A percentile compares a stretch with the other conserved stretches of the same genome.
phyloP scores from a whole-genome alignment of 768 basidiomycete species.

The Sistotremastrum suecicum region DNA sequence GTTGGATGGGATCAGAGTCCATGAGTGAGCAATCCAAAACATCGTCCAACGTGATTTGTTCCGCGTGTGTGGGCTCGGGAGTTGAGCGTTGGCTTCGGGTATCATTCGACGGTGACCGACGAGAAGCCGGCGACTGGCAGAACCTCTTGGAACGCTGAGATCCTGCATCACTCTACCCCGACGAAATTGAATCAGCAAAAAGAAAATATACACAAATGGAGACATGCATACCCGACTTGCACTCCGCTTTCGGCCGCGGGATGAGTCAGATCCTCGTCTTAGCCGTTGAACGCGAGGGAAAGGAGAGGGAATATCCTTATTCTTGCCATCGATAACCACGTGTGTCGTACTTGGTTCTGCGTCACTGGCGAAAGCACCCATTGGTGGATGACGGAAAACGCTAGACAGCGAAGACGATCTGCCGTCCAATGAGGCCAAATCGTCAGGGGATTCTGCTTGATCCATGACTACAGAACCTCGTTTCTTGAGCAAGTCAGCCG shows the following conservation, averaged over 20 bases:
- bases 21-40: constrained; percentile 65
- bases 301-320: constrained; percentile 20
- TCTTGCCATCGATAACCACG: constrained; percentile 12
- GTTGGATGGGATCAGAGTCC: constrained; percentile 36
- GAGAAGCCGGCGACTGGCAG: too few relatives aligned
- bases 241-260: constrained; percentile 8
- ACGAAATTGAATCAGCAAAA: constrained; percentile 3
- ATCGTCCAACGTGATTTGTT: constrained; percentile 56
- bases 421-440: too few relatives aligned
- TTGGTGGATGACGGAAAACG: too few relatives aligned
- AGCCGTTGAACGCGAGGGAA: constrained; percentile 13
- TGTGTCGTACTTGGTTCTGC: constrained; percentile 3
- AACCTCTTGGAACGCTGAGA: too few relatives aligned
- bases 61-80: constrained; percentile 27
- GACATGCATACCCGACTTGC: constrained; percentile 10
- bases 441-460: too few relatives aligned
- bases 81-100: constrained; percentile 16
- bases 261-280: constrained; percentile 14
- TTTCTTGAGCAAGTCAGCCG: constrained; percentile 44
- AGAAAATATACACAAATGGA: constrained; percentile 21
- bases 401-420: too few relatives aligned
- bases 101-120: background rate
- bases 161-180: constrained; percentile 3
- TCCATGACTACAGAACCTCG: constrained; percentile 39
- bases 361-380: too few relatives aligned